Evolutionary conservation across 371 early-diverging fungal species (phyloP), one percentile per base, ranked within the genome.

Genomic region (Apophysomyces variabilis): DNA sequence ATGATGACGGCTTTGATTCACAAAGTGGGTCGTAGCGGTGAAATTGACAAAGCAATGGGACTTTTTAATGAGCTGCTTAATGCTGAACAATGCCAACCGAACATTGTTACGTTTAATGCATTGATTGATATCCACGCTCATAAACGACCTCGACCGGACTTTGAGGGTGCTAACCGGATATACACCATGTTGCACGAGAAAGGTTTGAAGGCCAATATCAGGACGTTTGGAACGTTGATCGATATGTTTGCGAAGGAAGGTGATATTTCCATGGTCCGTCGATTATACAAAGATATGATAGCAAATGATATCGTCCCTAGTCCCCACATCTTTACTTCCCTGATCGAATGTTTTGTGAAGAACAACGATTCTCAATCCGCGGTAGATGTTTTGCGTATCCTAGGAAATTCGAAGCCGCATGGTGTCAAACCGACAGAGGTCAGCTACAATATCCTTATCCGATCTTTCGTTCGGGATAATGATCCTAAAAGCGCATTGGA

Each of bases 111-210:
- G 6, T 80, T 77, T 56, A 84, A 82, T 67, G 76, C 76, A 3
- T 41, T 86, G 16, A 81, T 86, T n/a, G 81, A 83, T 61, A 76
- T 83, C 3, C 71, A 81, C 56, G 84, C 78, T 8, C 77, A 81
- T 58, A 65, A 74, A 47, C 65, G 57, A 21, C 83, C 83, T 1
- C 57, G 64, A 26, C 72, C 83, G 5, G 78, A 80, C 57, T 13
- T 78, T 5, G 61, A 61, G 18, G 77, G 75, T 12, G 80, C 75
- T 0, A 66, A 38, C 21, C 60, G 71, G 38, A 64, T 70, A 38
- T 79, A 76, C 38, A 36, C 69, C 1, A 68, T 65, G 41, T 35
- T 83, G 60, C 58, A 62, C 5, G 80, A 77, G 38, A 63, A 58
- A 4, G 77, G 75, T 0, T 32, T 75, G 5, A 16, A 62, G 7